Evolutionary conservation across 176 grass and related monocot genomes (phyloP).

Genomic region (maize (Zea mays)): Zm-B73-REFERENCE-NAM-5.0 NC_050098.1:12245501-12246000

Average conservation of each 20-base stretch:
- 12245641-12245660: slow-evolving; percentile 98
- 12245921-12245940: slow-evolving; percentile 9
- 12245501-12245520: background rate
- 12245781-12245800: slow-evolving; percentile 81
- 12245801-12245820: slow-evolving; percentile 93
- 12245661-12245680: slow-evolving; percentile 92
- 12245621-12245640: slow-evolving; percentile 80
- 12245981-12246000: slow-evolving; percentile 28
- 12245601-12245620: slow-evolving; percentile 78
- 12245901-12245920: background rate
- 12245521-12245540: slow-evolving; percentile 34
- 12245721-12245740: slow-evolving; percentile 92
- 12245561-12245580: slow-evolving; percentile 73
- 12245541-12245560: slow-evolving; percentile 38
- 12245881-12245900: slow-evolving; percentile 12
- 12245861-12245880: background rate
- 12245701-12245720: slow-evolving; percentile 78
- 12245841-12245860: slow-evolving; percentile 27
- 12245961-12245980: background rate
- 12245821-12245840: slow-evolving; percentile 91
- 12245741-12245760: slow-evolving; percentile 91
- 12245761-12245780: slow-evolving; percentile 72
- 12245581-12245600: slow-evolving; percentile 70
- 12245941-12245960: background rate
- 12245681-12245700: slow-evolving; percentile 58